Conservation (phyloP, 495 filamentous ascomycete genomes). For the Annulohypoxylon moriforme region DNA sequence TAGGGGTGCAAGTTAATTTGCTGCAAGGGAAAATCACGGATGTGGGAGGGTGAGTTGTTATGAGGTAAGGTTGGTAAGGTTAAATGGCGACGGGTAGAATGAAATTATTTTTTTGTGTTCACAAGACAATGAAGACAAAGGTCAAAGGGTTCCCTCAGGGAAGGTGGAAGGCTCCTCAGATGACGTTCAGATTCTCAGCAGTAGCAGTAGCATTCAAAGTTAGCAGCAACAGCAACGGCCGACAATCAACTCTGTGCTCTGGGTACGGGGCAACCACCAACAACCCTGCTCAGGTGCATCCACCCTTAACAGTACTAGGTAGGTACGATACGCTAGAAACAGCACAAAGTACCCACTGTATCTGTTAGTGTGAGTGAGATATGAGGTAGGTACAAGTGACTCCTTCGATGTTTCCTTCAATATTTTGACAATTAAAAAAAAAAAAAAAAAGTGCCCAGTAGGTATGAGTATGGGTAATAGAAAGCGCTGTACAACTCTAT, state of each 20-base stretch:
- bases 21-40: conserved; percentile 4
- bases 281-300: conserved; percentile 10
- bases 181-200: conserved; percentile 42
- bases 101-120: conserved; percentile 21
- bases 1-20: conserved; percentile 5
- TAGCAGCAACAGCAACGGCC: conserved; percentile 9
- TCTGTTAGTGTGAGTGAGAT: not conserved
- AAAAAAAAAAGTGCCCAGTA: not conserved
- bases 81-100: conserved; percentile 5
- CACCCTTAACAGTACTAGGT: conserved; percentile 5
- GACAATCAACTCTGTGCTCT: conserved; percentile 7
- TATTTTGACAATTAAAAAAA: not conserved
- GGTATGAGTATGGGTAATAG: no score
- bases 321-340: not conserved
- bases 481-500: not conserved
- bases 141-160: conserved; percentile 11
- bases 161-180: conserved; percentile 31
- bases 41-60: not conserved
- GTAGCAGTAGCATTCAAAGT: not conserved
- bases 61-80: not conserved
- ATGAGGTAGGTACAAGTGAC: not conserved
- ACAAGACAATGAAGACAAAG: conserved; percentile 36
- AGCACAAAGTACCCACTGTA: not conserved
- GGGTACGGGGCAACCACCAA: conserved; percentile 18
- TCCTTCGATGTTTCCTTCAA: no score